phyloP scores from a whole-genome alignment of 2,329 filamentous ascomycete genomes.

The Pestalotiopsis sp. region DNA sequence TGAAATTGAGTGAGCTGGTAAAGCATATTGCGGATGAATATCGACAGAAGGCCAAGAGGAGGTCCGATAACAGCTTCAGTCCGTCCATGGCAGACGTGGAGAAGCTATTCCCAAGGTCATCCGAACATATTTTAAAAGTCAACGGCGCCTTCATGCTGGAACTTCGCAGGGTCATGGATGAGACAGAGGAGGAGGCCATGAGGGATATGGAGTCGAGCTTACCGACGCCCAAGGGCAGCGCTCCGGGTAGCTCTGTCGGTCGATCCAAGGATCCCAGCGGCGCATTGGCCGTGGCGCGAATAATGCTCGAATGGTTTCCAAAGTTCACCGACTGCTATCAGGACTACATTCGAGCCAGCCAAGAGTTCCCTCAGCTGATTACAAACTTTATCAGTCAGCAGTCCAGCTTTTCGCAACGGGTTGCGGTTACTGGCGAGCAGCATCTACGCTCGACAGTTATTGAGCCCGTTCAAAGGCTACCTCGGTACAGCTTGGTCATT shows the following conservation, averaged over 20 bases:
- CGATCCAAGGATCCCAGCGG: conserved; percentile 74
- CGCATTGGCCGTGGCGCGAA: conserved; percentile 74
- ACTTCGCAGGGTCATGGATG: conserved; percentile 76
- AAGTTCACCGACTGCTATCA: conserved; percentile 89
- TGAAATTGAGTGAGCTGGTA: conserved; percentile 83
- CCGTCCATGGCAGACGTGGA: conserved; percentile 73
- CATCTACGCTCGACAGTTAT: conserved; percentile 88
- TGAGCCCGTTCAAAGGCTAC: conserved; percentile 92
- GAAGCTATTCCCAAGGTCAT: conserved; percentile 77
- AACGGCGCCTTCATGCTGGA: conserved; percentile 82
- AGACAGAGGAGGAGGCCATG: conserved; percentile 79
- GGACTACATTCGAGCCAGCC: conserved; percentile 89
- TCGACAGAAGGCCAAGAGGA: conserved; percentile 66
- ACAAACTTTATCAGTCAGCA: conserved; percentile 78
- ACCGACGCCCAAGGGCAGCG: conserved; percentile 43
- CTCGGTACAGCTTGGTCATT: conserved; percentile 93
- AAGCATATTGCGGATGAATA: conserved; percentile 81
- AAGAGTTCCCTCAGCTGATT: conserved; percentile 81
- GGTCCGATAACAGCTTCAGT: conserved; percentile 64
- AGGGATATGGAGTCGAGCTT: conserved; percentile 70
- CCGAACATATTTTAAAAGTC: conserved; percentile 78
- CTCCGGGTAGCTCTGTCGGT: conserved; percentile 44
- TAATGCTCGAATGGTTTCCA: conserved; percentile 90
- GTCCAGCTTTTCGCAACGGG: conserved; percentile 79
- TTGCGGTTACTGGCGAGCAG: conserved; percentile 87